These are phyloP conservation scores for Chimonanthus praecox DNA, from an alignment of 164 flowering plant genomes.

Conservation along the genomic window DNA sequence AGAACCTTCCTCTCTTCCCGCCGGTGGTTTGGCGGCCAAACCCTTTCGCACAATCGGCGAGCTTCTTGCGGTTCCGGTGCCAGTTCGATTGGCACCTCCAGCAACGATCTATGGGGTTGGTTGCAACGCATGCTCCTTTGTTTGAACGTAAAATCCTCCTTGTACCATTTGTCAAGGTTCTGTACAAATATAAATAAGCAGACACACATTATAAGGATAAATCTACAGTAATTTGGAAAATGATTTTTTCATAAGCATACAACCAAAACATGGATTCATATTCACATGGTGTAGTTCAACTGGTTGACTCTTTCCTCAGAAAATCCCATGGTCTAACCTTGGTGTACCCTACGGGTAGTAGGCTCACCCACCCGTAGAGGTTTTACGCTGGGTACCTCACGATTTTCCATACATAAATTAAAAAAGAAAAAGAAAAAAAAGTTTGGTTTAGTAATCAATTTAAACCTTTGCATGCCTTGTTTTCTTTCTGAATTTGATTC, in stretches of 20 bases:
- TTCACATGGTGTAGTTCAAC: no score
- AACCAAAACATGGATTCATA: not conserved
- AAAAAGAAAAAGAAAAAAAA: no score
- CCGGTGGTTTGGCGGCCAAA: constrained; percentile 55
- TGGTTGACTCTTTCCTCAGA: no score
- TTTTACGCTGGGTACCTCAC: no score
- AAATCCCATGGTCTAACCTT: no score
- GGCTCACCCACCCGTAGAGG: no score
- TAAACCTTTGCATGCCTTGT: not conserved
- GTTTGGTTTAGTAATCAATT: not conserved
- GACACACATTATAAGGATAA: no score
- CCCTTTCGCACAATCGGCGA: constrained; percentile 51
- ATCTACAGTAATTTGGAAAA: no score
- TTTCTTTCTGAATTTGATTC: not conserved
- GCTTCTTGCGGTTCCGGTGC: constrained; percentile 41
- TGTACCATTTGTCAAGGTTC: constrained; percentile 35
- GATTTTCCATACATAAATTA: no score
- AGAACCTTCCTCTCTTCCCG: constrained; percentile 43
- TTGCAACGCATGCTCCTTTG: constrained; percentile 39
- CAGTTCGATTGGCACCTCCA: constrained; percentile 62
- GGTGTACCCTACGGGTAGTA: no score
- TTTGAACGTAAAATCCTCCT: constrained; percentile 33
- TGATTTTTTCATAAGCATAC: no score
- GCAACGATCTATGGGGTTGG: constrained; percentile 76
- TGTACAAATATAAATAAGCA: constrained; percentile 5